phyloP scores from a whole-genome alignment of 371 early-diverging fungal species.

The Mortierella polycephala region DNA sequence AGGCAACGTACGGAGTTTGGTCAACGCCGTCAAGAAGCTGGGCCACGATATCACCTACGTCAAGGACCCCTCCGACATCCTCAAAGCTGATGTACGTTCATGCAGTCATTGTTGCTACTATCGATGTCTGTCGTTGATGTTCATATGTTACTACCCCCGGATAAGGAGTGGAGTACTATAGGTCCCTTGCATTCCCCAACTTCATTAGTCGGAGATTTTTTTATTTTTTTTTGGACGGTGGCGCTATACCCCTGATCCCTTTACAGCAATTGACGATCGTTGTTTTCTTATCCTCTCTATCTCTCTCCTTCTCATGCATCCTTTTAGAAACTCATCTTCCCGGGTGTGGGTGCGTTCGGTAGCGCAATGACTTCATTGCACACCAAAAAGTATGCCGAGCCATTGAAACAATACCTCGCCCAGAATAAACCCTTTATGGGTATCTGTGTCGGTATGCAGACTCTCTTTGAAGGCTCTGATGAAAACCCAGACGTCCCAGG shows the following conservation, averaged over 20 bases:
- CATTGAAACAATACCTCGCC: slow-evolving; percentile 83
- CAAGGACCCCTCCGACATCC: slow-evolving; percentile 80
- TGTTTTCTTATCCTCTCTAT: slow-evolving; percentile 1
- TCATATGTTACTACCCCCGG: not conserved
- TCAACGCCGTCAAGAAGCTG: slow-evolving; percentile 91
- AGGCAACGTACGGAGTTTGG: slow-evolving; percentile 95
- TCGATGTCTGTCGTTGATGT: not conserved
- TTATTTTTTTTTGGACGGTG: not conserved
- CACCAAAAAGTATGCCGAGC: slow-evolving; percentile 80
- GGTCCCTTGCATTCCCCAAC: not conserved
- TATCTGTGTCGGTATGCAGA: slow-evolving; percentile 98
- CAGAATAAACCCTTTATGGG: slow-evolving; percentile 94
- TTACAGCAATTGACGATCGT: not conserved
- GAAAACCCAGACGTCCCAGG: slow-evolving; percentile 88
- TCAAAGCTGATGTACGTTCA: slow-evolving; percentile 83
- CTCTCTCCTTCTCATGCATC: not conserved
- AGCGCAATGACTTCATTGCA: slow-evolving; percentile 86
- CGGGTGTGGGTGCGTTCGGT: slow-evolving; percentile 98
- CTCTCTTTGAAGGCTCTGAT: slow-evolving; percentile 91
- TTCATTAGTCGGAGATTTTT: slow-evolving; percentile 22
- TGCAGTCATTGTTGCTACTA: not conserved
- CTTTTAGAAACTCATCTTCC: slow-evolving; percentile 95
- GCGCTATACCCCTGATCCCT: not conserved
- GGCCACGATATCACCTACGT: slow-evolving; percentile 88
- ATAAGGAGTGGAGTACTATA: no score